These are phyloP conservation scores for Claviceps arundinis DNA, from an alignment of 2,329 filamentous ascomycete genomes.

Conservation along the genomic window DNA sequence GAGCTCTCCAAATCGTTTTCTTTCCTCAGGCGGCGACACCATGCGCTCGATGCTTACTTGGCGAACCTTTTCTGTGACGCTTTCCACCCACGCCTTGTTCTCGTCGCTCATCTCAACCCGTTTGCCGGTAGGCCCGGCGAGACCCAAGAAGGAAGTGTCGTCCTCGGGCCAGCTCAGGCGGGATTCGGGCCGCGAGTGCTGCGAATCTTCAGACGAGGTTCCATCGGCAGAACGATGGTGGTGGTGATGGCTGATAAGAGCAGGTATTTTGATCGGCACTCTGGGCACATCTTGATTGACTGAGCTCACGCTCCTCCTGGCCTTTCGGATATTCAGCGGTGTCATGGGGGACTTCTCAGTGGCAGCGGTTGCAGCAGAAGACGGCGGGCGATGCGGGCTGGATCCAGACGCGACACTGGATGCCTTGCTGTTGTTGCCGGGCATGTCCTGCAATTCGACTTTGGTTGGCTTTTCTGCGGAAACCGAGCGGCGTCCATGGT, in stretches of 20 bases:
- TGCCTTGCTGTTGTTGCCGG: slow-evolving; percentile 17
- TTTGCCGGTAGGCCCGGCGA: slow-evolving; percentile 56
- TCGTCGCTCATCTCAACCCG: slow-evolving; percentile 56
- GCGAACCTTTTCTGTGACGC: slow-evolving; percentile 67
- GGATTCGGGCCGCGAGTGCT: slow-evolving; percentile 38
- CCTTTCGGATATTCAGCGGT: slow-evolving; percentile 42
- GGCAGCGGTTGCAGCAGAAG: slow-evolving; percentile 20
- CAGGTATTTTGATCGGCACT: slow-evolving; percentile 29
- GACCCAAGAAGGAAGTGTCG: slow-evolving; percentile 46
- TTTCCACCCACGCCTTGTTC: slow-evolving; percentile 69
- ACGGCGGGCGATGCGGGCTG: slow-evolving; percentile 27
- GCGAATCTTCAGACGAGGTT: slow-evolving; percentile 31
- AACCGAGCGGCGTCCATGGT: slow-evolving; percentile 64
- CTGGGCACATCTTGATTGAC: slow-evolving; percentile 18
- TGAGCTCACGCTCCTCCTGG: slow-evolving; percentile 32
- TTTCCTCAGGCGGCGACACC: slow-evolving; percentile 13
- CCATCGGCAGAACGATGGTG: slow-evolving; percentile 19
- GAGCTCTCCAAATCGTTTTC: slow-evolving; percentile 50
- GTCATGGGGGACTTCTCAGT: slow-evolving; percentile 26
- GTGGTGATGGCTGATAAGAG: slow-evolving; percentile 15
- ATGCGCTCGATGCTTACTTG: slow-evolving; percentile 49
- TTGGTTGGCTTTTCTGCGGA: slow-evolving; percentile 30
- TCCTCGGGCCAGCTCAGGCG: slow-evolving; percentile 45
- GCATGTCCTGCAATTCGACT: slow-evolving; percentile 44
- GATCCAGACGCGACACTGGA: slow-evolving; percentile 19